Percentiles rank a stretch among this genome's conserved stretches.
These are phyloP conservation scores for Aquilaria agallochum DNA, from an alignment of 441 rosid genomes.

Conservation along the genomic window DNA sequence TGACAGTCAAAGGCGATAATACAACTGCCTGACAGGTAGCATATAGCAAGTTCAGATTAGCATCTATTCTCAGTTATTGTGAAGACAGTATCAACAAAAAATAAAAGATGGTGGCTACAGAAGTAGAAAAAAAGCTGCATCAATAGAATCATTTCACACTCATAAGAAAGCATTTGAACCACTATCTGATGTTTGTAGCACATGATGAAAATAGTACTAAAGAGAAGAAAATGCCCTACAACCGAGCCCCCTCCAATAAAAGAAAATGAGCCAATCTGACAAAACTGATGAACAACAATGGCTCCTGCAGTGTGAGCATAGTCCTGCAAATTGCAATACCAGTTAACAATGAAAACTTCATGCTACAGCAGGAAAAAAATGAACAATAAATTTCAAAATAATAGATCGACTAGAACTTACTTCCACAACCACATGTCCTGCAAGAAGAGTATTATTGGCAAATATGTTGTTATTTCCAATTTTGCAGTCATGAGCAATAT, in stretches of 20 bases:
- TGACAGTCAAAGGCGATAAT: neutral
- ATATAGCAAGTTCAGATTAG: neutral
- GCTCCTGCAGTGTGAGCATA: conserved; percentile 83
- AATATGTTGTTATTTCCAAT: conserved; percentile 84
- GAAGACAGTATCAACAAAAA: neutral
- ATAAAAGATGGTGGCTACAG: neutral
- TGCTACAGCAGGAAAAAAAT: no score
- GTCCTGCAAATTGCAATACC: conserved; percentile 48
- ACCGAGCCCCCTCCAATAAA: conserved; percentile 94
- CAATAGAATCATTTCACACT: no score
- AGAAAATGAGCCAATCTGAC: conserved; percentile 72
- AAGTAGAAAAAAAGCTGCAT: no score
- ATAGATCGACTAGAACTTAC: conserved; percentile 36
- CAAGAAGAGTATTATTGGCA: conserved; percentile 86
- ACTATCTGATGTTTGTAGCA: neutral
- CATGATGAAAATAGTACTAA: neutral
- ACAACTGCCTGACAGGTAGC: neutral
- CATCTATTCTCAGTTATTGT: conserved; percentile 1
- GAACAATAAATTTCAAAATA: neutral
- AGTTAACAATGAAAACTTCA: neutral
- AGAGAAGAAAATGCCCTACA: conserved; percentile 41
- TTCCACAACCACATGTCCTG: conserved; percentile 86
- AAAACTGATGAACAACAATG: conserved; percentile 82
- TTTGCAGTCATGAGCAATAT: conserved; percentile 94
- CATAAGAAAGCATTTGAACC: neutral